A percentile compares a stretch with the other conserved stretches of the same genome.
These are phyloP conservation scores for Diaporthe citrichinensis DNA, from an alignment of 2,329 filamentous ascomycete species.

Conservation along the genomic window DNA sequence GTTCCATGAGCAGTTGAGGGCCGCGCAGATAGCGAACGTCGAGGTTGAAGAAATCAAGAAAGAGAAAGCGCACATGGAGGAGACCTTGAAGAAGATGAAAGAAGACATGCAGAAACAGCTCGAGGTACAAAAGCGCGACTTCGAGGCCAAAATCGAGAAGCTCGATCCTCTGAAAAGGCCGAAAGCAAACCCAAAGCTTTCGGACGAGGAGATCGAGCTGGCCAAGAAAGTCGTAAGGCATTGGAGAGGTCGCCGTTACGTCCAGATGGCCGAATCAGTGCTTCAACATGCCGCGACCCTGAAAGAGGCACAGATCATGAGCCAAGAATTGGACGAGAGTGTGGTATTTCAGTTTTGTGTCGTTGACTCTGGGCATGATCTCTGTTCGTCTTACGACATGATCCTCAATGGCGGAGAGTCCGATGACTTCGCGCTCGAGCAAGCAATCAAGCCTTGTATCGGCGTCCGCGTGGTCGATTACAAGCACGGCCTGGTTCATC, in stretches of 20 bases:
- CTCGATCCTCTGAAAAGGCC: slow-evolving; percentile 75
- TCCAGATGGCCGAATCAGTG: slow-evolving; percentile 93
- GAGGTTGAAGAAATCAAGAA: slow-evolving; percentile 87
- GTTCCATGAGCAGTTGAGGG: slow-evolving; percentile 82
- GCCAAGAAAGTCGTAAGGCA: slow-evolving; percentile 77
- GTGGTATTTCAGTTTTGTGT: slow-evolving; percentile 96
- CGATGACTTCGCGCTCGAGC: slow-evolving; percentile 84
- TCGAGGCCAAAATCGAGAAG: slow-evolving; percentile 86
- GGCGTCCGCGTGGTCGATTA: slow-evolving; percentile 93
- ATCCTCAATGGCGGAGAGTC: slow-evolving; percentile 93
- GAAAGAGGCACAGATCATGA: slow-evolving; percentile 98
- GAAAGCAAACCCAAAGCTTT: slow-evolving; percentile 74
- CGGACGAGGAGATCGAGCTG: slow-evolving; percentile 78
- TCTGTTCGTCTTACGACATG: slow-evolving; percentile 96
- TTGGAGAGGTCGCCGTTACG: slow-evolving; percentile 89
- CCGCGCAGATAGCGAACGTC: slow-evolving; percentile 79
- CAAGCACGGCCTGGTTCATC: slow-evolving; percentile 84
- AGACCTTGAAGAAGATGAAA: slow-evolving; percentile 82
- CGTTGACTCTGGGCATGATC: slow-evolving; percentile 87
- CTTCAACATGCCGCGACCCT: slow-evolving; percentile 88
- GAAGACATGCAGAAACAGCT: slow-evolving; percentile 91
- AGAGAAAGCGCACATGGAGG: slow-evolving; percentile 89
- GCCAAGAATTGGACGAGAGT: slow-evolving; percentile 92
- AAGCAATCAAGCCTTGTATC: slow-evolving; percentile 89
- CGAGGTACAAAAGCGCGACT: slow-evolving; percentile 85